Base-by-base conservation (phyloP, 148 eudicot species). In the Fagopyrum tataricum region DNA sequence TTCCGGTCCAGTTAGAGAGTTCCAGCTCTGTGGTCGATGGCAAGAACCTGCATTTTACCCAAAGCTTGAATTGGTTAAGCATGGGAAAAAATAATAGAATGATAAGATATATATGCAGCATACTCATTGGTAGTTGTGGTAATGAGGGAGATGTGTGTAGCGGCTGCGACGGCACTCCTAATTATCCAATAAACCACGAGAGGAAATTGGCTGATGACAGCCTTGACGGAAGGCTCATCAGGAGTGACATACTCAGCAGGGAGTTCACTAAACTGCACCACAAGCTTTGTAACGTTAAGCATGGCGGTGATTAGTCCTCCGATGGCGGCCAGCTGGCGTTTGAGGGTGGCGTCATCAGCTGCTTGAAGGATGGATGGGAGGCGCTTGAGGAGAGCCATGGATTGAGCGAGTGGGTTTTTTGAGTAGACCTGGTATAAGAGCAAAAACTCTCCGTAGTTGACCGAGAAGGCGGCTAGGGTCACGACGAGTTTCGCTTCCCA, bases 401-500 rank as follows among this genome's bases (percentile, higher is more conserved):
- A 82, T 64, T 80, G 81, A 5, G 87, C 89, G 0, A 86, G 74
- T 23, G 77, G 71, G 44, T 81, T 83, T 4, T 82, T 78, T 12
- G 80, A 18, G 76, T 77, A 84, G 46, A 81, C 78, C 64, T 83
- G 87, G 43, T 78, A 70, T 18, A 86, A 83, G 14, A 86, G 89
- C 87, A 83, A 83, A 55, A 83, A 86, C 58, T 86, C 89, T 23
- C 89, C 87, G 42, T 77, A 86, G 18, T 74, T 81, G 44, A 83
- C 52, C 6, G 87, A 78, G 76, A 86, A 81, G 24, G 89, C 87
- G 24, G 89, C 87, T 31, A 83, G 41, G 23, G 83, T 62, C 6
- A 86, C 55, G 66, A 80, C 87, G 24, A 76, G 84, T 75, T 86
- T 86, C 21, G 89, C 89, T 48, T 83, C 89, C 89, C 89, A 86